Evolutionary conservation across 805 yeast species (phyloP).

Genomic region (Wickerhamiella nectarea): DNA sequence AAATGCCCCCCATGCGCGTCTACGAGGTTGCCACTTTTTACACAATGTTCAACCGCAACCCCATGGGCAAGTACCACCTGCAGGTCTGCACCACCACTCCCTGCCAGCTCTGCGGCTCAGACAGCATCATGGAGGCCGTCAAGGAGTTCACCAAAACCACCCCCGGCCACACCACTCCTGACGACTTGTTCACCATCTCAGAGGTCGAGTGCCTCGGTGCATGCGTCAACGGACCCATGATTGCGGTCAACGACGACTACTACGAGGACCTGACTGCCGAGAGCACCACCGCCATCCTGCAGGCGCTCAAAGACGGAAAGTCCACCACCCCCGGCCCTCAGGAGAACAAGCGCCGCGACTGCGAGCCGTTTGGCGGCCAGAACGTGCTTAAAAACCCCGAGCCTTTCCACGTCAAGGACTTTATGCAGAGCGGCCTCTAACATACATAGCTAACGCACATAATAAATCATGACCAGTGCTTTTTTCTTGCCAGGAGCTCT

Average conservation of each 20-base stretch:
- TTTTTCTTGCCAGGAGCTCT: too few relatives aligned
- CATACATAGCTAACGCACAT: background rate
- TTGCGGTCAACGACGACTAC: constrained; percentile 70
- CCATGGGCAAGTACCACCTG: constrained; percentile 71
- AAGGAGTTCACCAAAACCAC: constrained; percentile 44
- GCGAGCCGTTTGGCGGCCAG: constrained; percentile 66
- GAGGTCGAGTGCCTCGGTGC: constrained; percentile 91
- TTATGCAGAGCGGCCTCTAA: constrained; percentile 7
- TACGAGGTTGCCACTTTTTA: constrained; percentile 86
- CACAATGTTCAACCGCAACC: constrained; percentile 78
- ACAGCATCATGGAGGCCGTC: constrained; percentile 61
- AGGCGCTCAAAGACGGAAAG: constrained; percentile 51
- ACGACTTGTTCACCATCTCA: constrained; percentile 63
- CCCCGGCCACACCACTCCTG: constrained; percentile 68
- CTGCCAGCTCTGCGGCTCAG: constrained; percentile 73
- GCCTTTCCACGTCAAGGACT: constrained; percentile 43
- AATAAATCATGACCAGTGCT: too few relatives aligned
- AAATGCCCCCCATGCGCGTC: constrained; percentile 89
- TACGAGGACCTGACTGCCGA: constrained; percentile 70
- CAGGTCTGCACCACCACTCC: constrained; percentile 88
- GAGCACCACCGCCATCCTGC: constrained; percentile 44
- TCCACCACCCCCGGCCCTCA: constrained; percentile 56
- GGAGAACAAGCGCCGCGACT: constrained; percentile 43
- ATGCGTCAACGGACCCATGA: constrained; percentile 83
- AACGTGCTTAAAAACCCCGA: constrained; percentile 45